A percentile compares a stretch with the other conserved stretches of the same genome.
phyloP scores from a whole-genome alignment of 1,139 yeast genomes.

The Zygosaccharomyces pseudobailii region DNA sequence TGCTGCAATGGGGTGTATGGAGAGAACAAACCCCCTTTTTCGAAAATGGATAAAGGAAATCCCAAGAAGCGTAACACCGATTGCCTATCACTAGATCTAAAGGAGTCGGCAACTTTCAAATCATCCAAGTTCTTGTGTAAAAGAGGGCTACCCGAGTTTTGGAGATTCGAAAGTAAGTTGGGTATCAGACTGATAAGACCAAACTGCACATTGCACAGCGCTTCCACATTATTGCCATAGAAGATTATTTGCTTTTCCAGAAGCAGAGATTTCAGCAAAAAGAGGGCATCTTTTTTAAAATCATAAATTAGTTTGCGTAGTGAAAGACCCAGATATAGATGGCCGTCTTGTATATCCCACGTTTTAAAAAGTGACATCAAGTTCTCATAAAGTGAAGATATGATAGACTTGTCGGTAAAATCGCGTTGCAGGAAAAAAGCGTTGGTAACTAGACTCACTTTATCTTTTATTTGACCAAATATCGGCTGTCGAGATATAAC shows the following conservation, averaged over 20 bases:
- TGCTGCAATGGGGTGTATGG: slow-evolving; percentile 94
- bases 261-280: slow-evolving; percentile 69
- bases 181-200: slow-evolving; percentile 65
- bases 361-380: slow-evolving; percentile 53
- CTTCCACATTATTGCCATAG: slow-evolving; percentile 80
- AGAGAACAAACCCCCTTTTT: slow-evolving; percentile 81
- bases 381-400: slow-evolving; percentile 71
- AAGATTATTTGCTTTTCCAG: slow-evolving; percentile 66
- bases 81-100: slow-evolving; percentile 71
- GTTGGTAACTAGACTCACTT: slow-evolving; percentile 81
- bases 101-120: slow-evolving; percentile 57
- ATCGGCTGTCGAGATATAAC: slow-evolving; percentile 85
- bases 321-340: slow-evolving; percentile 70
- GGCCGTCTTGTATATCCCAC: slow-evolving; percentile 48
- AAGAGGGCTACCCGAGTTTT: slow-evolving; percentile 77
- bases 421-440: slow-evolving; percentile 79
- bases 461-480: slow-evolving; percentile 82
- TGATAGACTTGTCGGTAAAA: slow-evolving; percentile 63
- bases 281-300: slow-evolving; percentile 57
- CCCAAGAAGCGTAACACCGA: slow-evolving; percentile 81
- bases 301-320: slow-evolving; percentile 59
- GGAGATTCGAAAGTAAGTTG: slow-evolving; percentile 63
- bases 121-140: slow-evolving; percentile 53
- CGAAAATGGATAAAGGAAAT: slow-evolving; percentile 79
- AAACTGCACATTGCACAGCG: slow-evolving; percentile 70